Percentiles rank a stretch among this genome's conserved stretches.
phyloP scores from a whole-genome alignment of 192 early-diverging fungal species.

The Podila epigama region DNA sequence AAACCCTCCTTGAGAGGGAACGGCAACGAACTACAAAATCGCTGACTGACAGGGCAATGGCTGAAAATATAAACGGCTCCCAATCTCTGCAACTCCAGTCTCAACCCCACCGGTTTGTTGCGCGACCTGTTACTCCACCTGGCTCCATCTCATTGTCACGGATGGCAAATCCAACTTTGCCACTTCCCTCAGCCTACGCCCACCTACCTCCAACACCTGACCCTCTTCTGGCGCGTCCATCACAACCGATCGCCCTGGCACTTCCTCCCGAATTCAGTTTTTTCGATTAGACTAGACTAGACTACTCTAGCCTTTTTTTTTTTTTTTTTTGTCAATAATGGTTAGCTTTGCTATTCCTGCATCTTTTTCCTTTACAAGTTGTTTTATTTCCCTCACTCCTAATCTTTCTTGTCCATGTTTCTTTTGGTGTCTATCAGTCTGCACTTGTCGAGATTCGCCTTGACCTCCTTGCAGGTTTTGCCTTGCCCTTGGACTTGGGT shows the following conservation, averaged over 20 bases:
- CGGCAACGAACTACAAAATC: background rate
- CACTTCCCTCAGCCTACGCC: constrained; percentile 2
- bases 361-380: too few species aligned
- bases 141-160: constrained; percentile 39
- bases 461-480: background rate
- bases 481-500: background rate
- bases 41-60: background rate
- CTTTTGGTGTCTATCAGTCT: too few species aligned
- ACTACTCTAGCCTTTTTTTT: background rate
- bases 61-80: background rate
- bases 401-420: too few species aligned
- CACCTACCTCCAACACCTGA: too few species aligned
- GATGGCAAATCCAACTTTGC: background rate
- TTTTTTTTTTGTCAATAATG: too few species aligned
- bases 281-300: constrained; percentile 20
- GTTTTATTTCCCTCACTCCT: too few species aligned
- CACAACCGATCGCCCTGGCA: background rate
- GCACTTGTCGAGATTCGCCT: background rate
- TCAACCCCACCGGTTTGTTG: background rate
- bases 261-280: constrained; percentile 36
- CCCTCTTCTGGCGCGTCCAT: background rate
- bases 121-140: constrained; percentile 21
- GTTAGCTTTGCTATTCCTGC: too few species aligned
- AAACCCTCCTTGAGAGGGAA: constrained; percentile 21
- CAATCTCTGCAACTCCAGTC: background rate